A percentile compares a stretch with the other conserved stretches of the same genome.
Evolutionary conservation across 1,284 basidiomycete species (phyloP).

Genomic region (Ceratobasidium sp.): DNA sequence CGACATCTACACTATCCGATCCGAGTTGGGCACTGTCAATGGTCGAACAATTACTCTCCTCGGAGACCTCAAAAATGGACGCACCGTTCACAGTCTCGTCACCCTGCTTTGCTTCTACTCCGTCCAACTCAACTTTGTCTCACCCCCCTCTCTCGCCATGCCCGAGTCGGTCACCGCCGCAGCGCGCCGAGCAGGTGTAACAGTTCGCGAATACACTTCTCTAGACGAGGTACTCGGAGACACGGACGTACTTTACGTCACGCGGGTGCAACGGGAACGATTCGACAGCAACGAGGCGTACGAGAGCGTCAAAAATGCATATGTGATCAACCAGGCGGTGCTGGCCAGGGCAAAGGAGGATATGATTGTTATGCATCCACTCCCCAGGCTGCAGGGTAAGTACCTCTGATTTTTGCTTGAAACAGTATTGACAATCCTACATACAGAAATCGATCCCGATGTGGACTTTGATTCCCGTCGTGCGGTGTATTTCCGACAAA

Average conservation of each 20-base stretch:
- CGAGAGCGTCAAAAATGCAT: conserved; percentile 90
- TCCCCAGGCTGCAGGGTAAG: conserved; percentile 89
- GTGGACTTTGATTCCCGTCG: conserved; percentile 95
- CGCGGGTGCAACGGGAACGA: conserved; percentile 94
- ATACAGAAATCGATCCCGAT: conserved; percentile 91
- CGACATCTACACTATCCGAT: conserved; percentile 97
- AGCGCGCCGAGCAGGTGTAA: conserved; percentile 82
- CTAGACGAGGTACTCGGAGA: conserved; percentile 89
- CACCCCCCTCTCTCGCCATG: conserved; percentile 91
- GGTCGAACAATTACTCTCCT: conserved; percentile 94
- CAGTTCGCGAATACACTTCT: conserved; percentile 80
- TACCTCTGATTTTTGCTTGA: conserved; percentile 33
- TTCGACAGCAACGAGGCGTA: conserved; percentile 86
- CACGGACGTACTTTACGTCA: conserved; percentile 98
- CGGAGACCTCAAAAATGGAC: conserved; percentile 97
- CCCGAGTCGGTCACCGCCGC: conserved; percentile 84
- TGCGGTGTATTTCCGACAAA: conserved; percentile 98
- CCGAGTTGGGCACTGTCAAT: conserved; percentile 97
- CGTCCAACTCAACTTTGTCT: conserved; percentile 95
- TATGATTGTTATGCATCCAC: conserved; percentile 98
- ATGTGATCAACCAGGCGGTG: conserved; percentile 92
- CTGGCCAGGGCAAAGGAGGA: conserved; percentile 91
- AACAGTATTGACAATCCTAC: conserved; percentile 32
- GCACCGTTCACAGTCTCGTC: conserved; percentile 96
- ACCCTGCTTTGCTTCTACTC: conserved; percentile 91